Conservation (phyloP, 2,329 filamentous ascomycete genomes). For the Phialocephala subalpina region DNA sequence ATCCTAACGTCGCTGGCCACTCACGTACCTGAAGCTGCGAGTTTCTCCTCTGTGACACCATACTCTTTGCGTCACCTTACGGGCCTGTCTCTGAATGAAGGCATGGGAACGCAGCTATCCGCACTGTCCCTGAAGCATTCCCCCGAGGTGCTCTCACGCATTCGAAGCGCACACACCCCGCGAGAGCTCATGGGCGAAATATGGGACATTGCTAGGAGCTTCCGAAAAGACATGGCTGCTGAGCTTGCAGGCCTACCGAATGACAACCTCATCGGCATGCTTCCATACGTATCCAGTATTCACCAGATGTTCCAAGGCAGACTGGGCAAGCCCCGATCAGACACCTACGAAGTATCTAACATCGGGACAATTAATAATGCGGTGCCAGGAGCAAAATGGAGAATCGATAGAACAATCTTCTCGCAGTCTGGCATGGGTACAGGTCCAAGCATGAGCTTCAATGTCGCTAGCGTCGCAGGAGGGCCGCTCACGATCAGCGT, state of each 20-base stretch:
- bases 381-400: constrained; percentile 39
- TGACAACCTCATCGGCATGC: constrained; percentile 53
- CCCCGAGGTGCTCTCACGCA: constrained; percentile 18
- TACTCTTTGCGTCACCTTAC: constrained; percentile 54
- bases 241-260: constrained; percentile 49
- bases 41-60: constrained; percentile 51
- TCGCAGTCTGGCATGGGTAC: constrained; percentile 56
- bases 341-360: constrained; percentile 62
- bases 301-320: constrained; percentile 49
- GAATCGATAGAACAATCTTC: constrained; percentile 56
- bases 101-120: constrained; percentile 46
- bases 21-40: constrained; percentile 46
- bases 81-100: constrained; percentile 28
- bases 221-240: constrained; percentile 41
- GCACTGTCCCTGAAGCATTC: constrained; percentile 34
- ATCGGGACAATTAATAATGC: constrained; percentile 51
- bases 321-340: constrained; percentile 51
- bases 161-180: constrained; percentile 37
- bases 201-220: constrained; percentile 48
- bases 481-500: constrained; percentile 52
- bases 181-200: constrained; percentile 43
- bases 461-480: constrained; percentile 54
- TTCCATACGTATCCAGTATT: constrained; percentile 55
- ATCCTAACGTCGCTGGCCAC: constrained; percentile 51
- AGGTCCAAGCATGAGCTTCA: constrained; percentile 54